These are phyloP conservation scores for Monosporozyma aquatica DNA, from an alignment of 805 yeast species.

Conservation along the genomic window DNA sequence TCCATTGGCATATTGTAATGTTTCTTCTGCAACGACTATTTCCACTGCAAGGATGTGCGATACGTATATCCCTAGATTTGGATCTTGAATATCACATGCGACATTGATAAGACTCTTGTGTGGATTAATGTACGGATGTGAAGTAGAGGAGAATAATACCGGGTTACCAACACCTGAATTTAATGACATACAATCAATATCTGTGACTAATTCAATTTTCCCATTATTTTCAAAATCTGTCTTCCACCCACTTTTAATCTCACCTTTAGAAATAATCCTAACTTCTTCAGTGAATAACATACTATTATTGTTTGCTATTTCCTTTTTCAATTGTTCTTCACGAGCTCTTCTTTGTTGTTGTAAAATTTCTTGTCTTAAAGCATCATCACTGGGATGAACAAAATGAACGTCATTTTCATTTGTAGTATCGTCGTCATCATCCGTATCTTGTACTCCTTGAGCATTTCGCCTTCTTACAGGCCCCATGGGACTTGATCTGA, in stretches of 20 bases:
- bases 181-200: constrained; percentile 50
- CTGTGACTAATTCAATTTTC: constrained; percentile 67
- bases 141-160: constrained; percentile 36
- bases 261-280: constrained; percentile 68
- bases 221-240: constrained; percentile 78
- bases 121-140: constrained; percentile 19
- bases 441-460: constrained; percentile 13
- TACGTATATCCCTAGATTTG: constrained; percentile 67
- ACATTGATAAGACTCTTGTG: constrained; percentile 37
- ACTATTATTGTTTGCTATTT: constrained; percentile 30
- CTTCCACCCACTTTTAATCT: constrained; percentile 88
- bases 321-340: constrained; percentile 26
- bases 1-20: constrained; percentile 37
- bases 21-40: constrained; percentile 89
- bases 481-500: background rate
- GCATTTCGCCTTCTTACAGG: constrained; percentile 2
- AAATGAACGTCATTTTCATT: constrained; percentile 20
- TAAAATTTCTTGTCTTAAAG: constrained; percentile 27
- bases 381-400: constrained; percentile 32
- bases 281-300: constrained; percentile 60
- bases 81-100: constrained; percentile 76
- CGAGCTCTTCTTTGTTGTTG: constrained; percentile 28
- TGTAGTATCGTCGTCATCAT: constrained; percentile 30
- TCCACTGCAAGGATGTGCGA: constrained; percentile 74
- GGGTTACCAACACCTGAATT: constrained; percentile 46